Evolutionary conservation across 208 protist species (phyloP), one percentile per base, ranked within the genome.

Genomic region (Leishmania gerbilli): DNA sequence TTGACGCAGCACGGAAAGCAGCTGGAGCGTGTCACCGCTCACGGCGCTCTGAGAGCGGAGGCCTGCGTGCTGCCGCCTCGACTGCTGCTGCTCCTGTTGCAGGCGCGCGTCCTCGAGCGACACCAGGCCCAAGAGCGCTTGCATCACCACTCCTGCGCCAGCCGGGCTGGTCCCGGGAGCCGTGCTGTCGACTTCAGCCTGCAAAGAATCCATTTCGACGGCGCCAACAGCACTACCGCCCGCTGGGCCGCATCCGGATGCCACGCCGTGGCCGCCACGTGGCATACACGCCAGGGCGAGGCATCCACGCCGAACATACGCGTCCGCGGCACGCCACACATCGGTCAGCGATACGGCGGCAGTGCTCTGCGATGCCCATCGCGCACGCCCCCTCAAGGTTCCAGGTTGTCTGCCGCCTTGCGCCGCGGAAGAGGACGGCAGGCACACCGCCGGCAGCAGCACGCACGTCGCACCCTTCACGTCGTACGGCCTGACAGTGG

Each of bases 71-170:
- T 58, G 74, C 37, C 31, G 51, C n/a, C 24, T 64, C 31, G 19
- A 8, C 31, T 60, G 58, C 34, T 64, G 40, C 21, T 45, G 47
- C 49, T 67, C 74, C 55, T 51, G 51, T 13, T 55, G 68, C 45
- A 84, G 15, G 60, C 81, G 81, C 1, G 77, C 55, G 53, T 85
- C 82, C 51, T 85, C 82, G 34, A 24, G n/a, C 0, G 82, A 85
- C 11, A 81, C 55, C 19, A 78, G 17, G 24, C 60, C 56, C 31
- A 85, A 42, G 55, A 85, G 77, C 24, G 71, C 47, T 34, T 78
- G 58, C 62, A 85, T 79, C 53, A 85, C 82, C 42, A 84, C 15
- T 0, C 40, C 24, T 45, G 51, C 71, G 13, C 75, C 71, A 0
- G 51, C 72, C 7, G 72, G n/a, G 31, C 7, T 27, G 15, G 19